Evolutionary conservation across 208 protist species (phyloP).

Genomic region (Angomonas deanei): DNA sequence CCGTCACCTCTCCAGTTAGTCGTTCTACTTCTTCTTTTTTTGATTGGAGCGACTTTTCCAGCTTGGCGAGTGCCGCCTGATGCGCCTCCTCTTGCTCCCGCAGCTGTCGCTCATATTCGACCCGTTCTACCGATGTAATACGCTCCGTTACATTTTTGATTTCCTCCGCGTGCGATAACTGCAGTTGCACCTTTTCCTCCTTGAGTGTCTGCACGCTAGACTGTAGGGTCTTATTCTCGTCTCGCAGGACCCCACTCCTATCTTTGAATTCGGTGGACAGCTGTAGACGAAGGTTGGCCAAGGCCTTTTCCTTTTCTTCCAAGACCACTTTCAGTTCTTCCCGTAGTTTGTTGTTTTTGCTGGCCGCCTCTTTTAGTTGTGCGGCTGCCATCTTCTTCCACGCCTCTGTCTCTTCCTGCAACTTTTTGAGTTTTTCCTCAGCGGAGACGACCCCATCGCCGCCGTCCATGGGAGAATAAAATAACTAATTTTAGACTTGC

Average conservation of each 20-base stretch:
- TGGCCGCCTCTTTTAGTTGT: slow-evolving; percentile 53
- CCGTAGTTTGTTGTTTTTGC: slow-evolving; percentile 67
- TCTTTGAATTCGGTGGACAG: slow-evolving; percentile 69
- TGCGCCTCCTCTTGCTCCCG: slow-evolving; percentile 19
- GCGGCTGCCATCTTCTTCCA: slow-evolving; percentile 60
- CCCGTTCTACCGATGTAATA: slow-evolving; percentile 16
- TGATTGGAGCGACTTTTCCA: slow-evolving; percentile 7
- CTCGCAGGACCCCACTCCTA: slow-evolving; percentile 42
- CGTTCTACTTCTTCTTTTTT: too few relatives aligned
- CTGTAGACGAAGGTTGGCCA: slow-evolving; percentile 43
- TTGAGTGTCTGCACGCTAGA: slow-evolving; percentile 20
- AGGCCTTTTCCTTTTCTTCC: slow-evolving; percentile 20
- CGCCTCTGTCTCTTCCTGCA: slow-evolving; percentile 37
- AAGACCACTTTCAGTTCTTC: slow-evolving; percentile 41
- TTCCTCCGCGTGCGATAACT: slow-evolving; percentile 36
- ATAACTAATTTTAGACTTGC: not conserved
- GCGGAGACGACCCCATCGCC: not conserved
- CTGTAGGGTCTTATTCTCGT: slow-evolving; percentile 40
- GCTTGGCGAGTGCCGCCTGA: slow-evolving; percentile 9
- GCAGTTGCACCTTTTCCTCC: slow-evolving; percentile 37
- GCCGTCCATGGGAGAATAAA: not conserved
- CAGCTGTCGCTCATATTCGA: slow-evolving; percentile 16
- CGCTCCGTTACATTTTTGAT: slow-evolving; percentile 15
- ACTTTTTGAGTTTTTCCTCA: slow-evolving; percentile 32
- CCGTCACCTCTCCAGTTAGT: too few relatives aligned